Evolutionary conservation across 2,329 filamentous ascomycete species (phyloP).

Genomic region (Colletotrichum tropicicola): DNA sequence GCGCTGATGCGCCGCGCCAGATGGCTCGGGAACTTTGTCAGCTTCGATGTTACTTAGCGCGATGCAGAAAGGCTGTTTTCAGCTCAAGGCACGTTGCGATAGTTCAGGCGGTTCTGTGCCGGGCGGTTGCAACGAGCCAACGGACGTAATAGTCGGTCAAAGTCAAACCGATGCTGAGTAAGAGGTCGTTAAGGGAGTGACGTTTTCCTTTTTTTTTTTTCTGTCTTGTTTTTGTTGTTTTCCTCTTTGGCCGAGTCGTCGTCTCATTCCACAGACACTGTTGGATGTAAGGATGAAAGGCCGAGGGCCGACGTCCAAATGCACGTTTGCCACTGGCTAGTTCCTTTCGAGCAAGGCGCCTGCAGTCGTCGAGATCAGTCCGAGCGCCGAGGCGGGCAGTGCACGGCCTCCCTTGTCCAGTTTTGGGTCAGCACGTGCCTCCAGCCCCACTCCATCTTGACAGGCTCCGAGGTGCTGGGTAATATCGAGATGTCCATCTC

Average conservation of each 20-base stretch:
- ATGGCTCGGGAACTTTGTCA: constrained; percentile 17
- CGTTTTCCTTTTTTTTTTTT: background rate
- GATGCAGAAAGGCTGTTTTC: background rate
- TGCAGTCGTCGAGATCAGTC: background rate
- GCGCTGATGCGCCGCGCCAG: background rate
- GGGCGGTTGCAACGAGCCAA: background rate
- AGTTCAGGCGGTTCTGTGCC: constrained; percentile 6
- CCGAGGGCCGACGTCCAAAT: background rate
- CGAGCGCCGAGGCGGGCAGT: background rate
- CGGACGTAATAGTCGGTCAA: background rate
- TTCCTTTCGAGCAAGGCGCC: background rate
- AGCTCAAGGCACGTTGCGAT: background rate
- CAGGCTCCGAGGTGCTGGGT: background rate
- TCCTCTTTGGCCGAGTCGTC: background rate
- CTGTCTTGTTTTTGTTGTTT: background rate
- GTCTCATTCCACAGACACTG: background rate
- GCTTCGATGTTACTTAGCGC: background rate
- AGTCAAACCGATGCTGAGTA: background rate
- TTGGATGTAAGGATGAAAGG: constrained; percentile 2
- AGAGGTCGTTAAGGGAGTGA: background rate
- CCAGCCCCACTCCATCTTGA: background rate
- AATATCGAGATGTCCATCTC: background rate
- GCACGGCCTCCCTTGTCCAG: constrained; percentile 1
- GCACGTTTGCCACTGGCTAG: constrained; percentile 5
- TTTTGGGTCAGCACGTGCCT: constrained; percentile 4